These are phyloP conservation scores for Trypanosomatidae sp. DNA, from an alignment of 208 protist species.

Conservation along the genomic window DNA sequence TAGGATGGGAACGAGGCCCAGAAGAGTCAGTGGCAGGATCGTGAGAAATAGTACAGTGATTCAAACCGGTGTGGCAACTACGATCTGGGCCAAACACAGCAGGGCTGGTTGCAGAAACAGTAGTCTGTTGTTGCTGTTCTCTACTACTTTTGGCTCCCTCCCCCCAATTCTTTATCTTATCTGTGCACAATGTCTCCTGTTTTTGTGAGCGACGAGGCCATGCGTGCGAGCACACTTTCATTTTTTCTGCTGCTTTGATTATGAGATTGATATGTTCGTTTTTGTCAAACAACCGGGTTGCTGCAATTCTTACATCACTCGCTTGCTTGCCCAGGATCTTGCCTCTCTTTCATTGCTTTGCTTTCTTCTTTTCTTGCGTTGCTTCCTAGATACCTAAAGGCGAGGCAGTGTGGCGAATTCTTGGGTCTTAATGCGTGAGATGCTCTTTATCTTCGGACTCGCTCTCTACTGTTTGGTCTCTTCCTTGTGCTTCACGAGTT, in stretches of 20 bases:
- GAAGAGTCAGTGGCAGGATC: constrained; percentile 8
- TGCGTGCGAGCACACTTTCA: too few relatives aligned
- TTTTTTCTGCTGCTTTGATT: background rate
- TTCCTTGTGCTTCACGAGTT: background rate
- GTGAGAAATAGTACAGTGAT: background rate
- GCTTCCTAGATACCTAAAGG: background rate
- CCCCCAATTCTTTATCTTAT: background rate
- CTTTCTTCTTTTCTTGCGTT: background rate
- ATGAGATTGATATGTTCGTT: background rate
- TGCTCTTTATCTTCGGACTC: background rate
- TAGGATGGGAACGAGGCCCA: constrained; percentile 2
- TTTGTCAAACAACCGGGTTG: background rate
- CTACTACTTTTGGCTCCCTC: constrained; percentile 6
- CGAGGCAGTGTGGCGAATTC: background rate
- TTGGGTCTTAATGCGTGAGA: background rate
- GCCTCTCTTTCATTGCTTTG: constrained; percentile 1
- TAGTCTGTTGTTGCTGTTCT: background rate
- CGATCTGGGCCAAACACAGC: background rate
- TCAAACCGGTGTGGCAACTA: constrained; percentile 10
- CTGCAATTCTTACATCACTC: background rate
- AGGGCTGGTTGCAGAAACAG: constrained; percentile 8
- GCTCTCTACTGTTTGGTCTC: background rate
- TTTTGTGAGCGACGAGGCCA: background rate
- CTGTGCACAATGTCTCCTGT: background rate
- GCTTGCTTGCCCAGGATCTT: background rate